Evolutionary conservation across 2,329 filamentous ascomycete genomes (phyloP), one percentile per base, ranked within the genome.

Genomic region (Paraphaeosphaeria minitans): DNA sequence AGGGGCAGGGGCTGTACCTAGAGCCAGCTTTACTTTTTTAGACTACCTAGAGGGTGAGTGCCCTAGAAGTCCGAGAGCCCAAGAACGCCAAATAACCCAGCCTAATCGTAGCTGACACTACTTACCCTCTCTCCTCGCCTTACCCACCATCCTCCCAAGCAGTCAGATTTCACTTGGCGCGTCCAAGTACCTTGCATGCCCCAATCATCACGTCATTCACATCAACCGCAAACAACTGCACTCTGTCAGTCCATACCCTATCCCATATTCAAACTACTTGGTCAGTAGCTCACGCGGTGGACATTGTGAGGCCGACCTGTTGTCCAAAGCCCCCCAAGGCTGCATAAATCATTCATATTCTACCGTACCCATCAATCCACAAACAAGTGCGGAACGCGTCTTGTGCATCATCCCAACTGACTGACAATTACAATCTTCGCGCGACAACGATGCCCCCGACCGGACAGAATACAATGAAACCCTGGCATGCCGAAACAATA

Each of bases 401-500:
- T 55, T 42, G 10, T 22, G n/a, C 39, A 9, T 55, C 55, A 45
- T 57, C 47, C 58, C 56, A 61, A 14, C 41, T 57, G 61, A 14
- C 41, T 57, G 61, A 59, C 49, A 55, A 66, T 63, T 65, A 62
- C 59, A 66, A 62, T 69, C 60, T 68, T 55, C n/a, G 53, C 57
- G 39, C 56, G 57, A 47, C 60, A 39, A 51, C 50, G 45, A 24
- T 24, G 51, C 22, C 53, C 50, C 48, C 31, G 46, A 35, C 57
- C 54, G 56, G 24, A 53, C 59, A 61, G 57, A 61, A 59, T 63
- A 62, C 53, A 58, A 51, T 64, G 65, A 63, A 64, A 67, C 67
- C 60, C 62, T 74, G 72, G 66, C 70, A 74, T 74, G 72, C 68
- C 65, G 62, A 68, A 66, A 65, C 48, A 53, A 59, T 66, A 63